A percentile compares a stretch with the other conserved stretches of the same genome.
Conservation (phyloP, 495 filamentous ascomycete genomes). For the Podospora australis region DNA sequence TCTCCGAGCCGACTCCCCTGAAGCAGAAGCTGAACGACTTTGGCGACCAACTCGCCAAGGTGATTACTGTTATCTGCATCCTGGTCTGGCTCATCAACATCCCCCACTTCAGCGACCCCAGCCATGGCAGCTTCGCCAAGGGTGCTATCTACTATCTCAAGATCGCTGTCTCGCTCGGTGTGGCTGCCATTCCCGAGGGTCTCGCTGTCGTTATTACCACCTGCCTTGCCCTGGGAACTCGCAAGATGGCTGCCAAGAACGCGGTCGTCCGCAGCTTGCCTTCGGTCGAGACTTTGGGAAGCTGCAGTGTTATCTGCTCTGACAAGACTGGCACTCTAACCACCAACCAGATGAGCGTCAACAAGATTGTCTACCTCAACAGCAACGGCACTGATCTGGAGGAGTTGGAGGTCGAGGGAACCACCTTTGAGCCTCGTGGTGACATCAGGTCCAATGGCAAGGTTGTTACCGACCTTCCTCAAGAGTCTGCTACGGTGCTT, state of each 20-base stretch:
- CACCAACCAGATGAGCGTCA: slow-evolving; percentile 99
- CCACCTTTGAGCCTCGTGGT: slow-evolving; percentile 84
- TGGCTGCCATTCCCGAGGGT: slow-evolving; percentile 96
- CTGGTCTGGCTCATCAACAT: slow-evolving; percentile 98
- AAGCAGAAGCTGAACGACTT: slow-evolving; percentile 99
- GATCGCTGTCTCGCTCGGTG: slow-evolving; percentile 97
- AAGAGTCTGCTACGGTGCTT: slow-evolving; percentile 67
- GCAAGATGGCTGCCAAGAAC: slow-evolving; percentile 98
- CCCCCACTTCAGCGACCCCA: slow-evolving; percentile 88
- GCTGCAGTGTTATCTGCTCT: slow-evolving; percentile 99
- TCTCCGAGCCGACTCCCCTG: slow-evolving; percentile 92
- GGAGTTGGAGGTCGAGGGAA: slow-evolving; percentile 87
- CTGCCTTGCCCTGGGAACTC: slow-evolving; percentile 87
- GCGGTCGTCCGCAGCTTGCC: slow-evolving; percentile 93
- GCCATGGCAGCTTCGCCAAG: slow-evolving; percentile 91
- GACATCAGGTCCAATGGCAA: slow-evolving; percentile 62
- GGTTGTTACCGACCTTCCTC: slow-evolving; percentile 58
- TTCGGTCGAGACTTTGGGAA: slow-evolving; percentile 95
- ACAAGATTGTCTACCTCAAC: slow-evolving; percentile 78
- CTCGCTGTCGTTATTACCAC: slow-evolving; percentile 97
- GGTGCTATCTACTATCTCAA: slow-evolving; percentile 99
- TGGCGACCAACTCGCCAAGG: slow-evolving; percentile 92
- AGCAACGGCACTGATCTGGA: slow-evolving; percentile 68
- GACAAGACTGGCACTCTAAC: slow-evolving; percentile 99
- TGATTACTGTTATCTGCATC: slow-evolving; percentile 94